These are phyloP conservation scores for Meyerozyma carpophila DNA, from an alignment of 1,139 yeast genomes.

Conservation along the genomic window DNA sequence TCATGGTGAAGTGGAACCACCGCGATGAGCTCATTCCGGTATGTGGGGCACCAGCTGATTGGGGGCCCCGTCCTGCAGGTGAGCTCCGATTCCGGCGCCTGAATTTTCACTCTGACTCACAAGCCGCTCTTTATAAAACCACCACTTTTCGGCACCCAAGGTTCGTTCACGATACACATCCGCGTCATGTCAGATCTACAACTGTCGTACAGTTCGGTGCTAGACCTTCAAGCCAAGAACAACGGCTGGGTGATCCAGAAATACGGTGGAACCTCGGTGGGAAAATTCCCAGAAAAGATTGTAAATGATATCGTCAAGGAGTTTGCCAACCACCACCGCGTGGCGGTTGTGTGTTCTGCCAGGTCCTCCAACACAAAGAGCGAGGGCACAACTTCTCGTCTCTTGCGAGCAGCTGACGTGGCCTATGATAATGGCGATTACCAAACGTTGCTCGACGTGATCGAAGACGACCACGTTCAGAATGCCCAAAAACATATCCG, in stretches of 20 bases:
- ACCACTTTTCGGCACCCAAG: background rate
- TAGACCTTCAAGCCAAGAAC: conserved; percentile 27
- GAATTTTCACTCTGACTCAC: conserved; percentile 1
- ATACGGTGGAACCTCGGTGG: conserved; percentile 98
- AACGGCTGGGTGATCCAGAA: conserved; percentile 85
- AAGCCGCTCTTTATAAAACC: background rate
- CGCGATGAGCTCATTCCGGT: background rate
- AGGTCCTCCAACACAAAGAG: conserved; percentile 85
- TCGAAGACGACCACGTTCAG: conserved; percentile 69
- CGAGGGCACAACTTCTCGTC: conserved; percentile 90
- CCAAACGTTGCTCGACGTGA: conserved; percentile 48
- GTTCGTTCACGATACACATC: too few relatives aligned
- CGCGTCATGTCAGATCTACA: background rate
- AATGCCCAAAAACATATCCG: conserved; percentile 61
- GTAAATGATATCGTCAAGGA: conserved; percentile 77
- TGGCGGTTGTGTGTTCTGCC: conserved; percentile 97
- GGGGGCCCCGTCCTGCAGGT: background rate
- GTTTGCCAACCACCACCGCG: conserved; percentile 55
- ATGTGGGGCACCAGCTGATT: background rate
- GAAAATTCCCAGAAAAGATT: conserved; percentile 82
- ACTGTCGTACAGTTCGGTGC: conserved; percentile 36
- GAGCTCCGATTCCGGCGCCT: background rate
- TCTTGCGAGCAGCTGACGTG: conserved; percentile 73
- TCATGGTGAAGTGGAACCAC: background rate
- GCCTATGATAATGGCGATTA: conserved; percentile 59